These are phyloP conservation scores for Boletus sp. DNA, from an alignment of 768 basidiomycete genomes.

Conservation along the genomic window DNA sequence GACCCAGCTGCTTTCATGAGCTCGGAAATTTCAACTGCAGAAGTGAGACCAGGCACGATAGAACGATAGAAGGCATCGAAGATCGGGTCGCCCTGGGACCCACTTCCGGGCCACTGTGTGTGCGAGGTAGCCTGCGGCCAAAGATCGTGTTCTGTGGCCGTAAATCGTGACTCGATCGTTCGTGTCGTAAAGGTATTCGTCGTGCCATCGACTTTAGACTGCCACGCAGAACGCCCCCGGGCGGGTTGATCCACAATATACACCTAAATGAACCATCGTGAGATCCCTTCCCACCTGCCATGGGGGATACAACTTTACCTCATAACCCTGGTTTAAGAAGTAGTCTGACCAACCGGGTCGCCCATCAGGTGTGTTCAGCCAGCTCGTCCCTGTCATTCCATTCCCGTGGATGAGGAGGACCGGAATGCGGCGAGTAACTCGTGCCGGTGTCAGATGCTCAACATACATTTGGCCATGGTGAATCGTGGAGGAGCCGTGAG, in stretches of 20 bases:
- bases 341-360: constrained; percentile 58
- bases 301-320: constrained; percentile 31
- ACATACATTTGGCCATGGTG: constrained; percentile 51
- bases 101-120: constrained; percentile 54
- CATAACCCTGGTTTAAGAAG: constrained; percentile 49
- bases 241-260: constrained; percentile 48
- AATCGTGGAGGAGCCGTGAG: constrained; percentile 36
- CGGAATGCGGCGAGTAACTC: constrained; percentile 38
- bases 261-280: constrained; percentile 25
- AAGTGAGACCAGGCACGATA: constrained; percentile 39
- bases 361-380: constrained; percentile 54
- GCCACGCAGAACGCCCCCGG: constrained; percentile 47
- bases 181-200: constrained; percentile 31
- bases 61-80: constrained; percentile 49
- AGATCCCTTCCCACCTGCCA: not conserved
- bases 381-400: constrained; percentile 53
- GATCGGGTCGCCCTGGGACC: constrained; percentile 42
- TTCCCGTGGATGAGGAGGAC: constrained; percentile 50
- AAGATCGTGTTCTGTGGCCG: constrained; percentile 39
- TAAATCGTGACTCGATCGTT: constrained; percentile 42
- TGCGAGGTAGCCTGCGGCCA: constrained; percentile 49
- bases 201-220: constrained; percentile 37
- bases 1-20: constrained; percentile 43
- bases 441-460: constrained; percentile 45
- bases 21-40: constrained; percentile 35